A percentile compares a stretch with the other conserved stretches of the same genome.
Conservation (phyloP, 805 yeast genomes). For the Tetrapisispora arboricola region DNA sequence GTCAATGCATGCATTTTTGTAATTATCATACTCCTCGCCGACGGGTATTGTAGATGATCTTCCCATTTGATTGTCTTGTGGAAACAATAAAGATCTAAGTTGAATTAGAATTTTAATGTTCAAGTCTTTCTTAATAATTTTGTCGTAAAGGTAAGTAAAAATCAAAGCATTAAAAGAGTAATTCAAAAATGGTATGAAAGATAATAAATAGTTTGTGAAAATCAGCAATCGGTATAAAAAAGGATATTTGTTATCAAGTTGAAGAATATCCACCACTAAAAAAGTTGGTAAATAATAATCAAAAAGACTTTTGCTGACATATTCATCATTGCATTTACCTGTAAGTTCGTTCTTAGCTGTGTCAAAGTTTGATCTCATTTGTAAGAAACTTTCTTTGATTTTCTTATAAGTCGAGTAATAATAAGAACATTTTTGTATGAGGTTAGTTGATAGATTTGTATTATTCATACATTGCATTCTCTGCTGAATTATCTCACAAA, state of each 20-base stretch:
- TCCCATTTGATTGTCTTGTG: constrained; percentile 41
- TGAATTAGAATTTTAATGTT: constrained; percentile 17
- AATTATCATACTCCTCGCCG: constrained; percentile 29
- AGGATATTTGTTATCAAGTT: constrained; percentile 2
- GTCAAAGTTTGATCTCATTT: background rate
- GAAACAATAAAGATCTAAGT: constrained; percentile 35
- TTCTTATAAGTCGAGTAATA: background rate
- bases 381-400: background rate
- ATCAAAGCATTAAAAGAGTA: background rate
- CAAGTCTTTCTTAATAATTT: constrained; percentile 10
- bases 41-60: constrained; percentile 36
- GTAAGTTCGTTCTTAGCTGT: background rate
- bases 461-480: background rate
- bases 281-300: constrained; percentile 4
- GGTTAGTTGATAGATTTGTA: background rate
- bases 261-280: constrained; percentile 7
- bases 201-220: constrained; percentile 8
- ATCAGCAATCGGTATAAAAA: constrained; percentile 17
- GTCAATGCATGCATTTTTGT: constrained; percentile 21
- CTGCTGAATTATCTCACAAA: constrained; percentile 5
- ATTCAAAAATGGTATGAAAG: background rate
- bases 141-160: background rate
- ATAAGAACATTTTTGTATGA: background rate
- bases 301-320: background rate
- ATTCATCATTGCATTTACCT: too few species aligned